These are phyloP conservation scores for Brassica balearica DNA, from an alignment of 441 rosid genomes.

Conservation along the genomic window DNA sequence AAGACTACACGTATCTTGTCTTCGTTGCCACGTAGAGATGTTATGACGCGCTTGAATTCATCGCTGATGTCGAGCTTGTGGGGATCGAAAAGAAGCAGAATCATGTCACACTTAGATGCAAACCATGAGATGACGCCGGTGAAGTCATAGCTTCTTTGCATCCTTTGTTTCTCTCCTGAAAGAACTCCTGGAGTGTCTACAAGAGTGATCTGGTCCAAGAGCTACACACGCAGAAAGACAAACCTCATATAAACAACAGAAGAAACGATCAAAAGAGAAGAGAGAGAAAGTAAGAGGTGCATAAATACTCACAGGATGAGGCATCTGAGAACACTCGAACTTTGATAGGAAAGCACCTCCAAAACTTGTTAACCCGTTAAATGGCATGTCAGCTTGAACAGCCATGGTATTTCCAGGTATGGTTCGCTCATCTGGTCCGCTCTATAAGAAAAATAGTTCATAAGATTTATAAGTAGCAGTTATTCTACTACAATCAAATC, in stretches of 20 bases:
- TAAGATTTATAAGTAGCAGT: neutral
- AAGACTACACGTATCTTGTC: conserved; percentile 83
- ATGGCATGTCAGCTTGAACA: conserved; percentile 77
- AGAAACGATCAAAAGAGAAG: neutral
- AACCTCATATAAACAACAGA: neutral
- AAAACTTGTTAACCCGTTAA: conserved; percentile 63
- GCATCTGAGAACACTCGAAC: conserved; percentile 80
- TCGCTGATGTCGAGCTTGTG: conserved; percentile 80
- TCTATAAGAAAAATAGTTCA: conserved; percentile 39
- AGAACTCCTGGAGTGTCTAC: conserved; percentile 84
- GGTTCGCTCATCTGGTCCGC: conserved; percentile 71
- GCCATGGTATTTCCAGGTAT: conserved; percentile 79
- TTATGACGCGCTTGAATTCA: conserved; percentile 72
- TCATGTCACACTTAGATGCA: conserved; percentile 75
- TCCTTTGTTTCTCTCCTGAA: conserved; percentile 77
- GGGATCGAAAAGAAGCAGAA: conserved; percentile 76
- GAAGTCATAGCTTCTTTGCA: conserved; percentile 70
- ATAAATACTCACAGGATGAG: conserved; percentile 59
- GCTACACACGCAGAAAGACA: conserved; percentile 47
- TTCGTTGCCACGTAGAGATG: conserved; percentile 70
- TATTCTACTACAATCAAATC: conserved; percentile 10
- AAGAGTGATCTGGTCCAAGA: conserved; percentile 70
- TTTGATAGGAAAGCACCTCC: conserved; percentile 77
- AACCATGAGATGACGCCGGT: conserved; percentile 83
- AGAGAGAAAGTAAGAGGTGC: neutral